A percentile compares a stretch with the other conserved stretches of the same genome.
Conservation (phyloP, 148 eudicot species). For the Vaccinium myrtillus region DNA sequence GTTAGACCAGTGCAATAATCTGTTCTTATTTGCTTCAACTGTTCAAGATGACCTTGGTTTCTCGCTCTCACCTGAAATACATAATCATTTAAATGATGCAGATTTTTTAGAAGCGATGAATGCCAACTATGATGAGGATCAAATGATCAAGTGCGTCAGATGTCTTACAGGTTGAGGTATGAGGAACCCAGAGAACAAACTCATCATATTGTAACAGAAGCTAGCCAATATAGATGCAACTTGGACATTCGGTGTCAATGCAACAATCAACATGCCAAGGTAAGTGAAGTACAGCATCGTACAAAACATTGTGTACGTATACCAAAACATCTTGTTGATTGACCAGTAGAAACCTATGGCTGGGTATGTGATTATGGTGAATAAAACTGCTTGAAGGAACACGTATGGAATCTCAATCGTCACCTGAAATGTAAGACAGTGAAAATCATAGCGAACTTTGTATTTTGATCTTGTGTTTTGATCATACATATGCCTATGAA, state of each 20-base stretch:
- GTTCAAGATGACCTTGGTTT: not conserved
- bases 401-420: slow-evolving; percentile 37
- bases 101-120: not conserved
- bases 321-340: slow-evolving; percentile 24
- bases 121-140: not conserved
- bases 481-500: not conserved
- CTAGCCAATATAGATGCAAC: slow-evolving; percentile 27
- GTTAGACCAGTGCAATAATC: not conserved
- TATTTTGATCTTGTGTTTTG: no score
- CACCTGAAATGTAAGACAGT: slow-evolving; percentile 16
- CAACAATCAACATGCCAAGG: slow-evolving; percentile 35
- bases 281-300: slow-evolving; percentile 20
- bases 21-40: not conserved
- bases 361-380: slow-evolving; percentile 29
- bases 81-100: not conserved
- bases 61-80: not conserved
- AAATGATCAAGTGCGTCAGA: not conserved
- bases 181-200: slow-evolving; percentile 40
- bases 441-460: not conserved
- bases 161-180: slow-evolving; percentile 35
- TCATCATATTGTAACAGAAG: slow-evolving; percentile 24
- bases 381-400: slow-evolving; percentile 26
- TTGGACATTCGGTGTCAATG: slow-evolving; percentile 28
- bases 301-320: slow-evolving; percentile 19
- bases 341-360: slow-evolving; percentile 36